phyloP scores from a whole-genome alignment of 768 basidiomycete species.

The Exidia glandulosa region DNA sequence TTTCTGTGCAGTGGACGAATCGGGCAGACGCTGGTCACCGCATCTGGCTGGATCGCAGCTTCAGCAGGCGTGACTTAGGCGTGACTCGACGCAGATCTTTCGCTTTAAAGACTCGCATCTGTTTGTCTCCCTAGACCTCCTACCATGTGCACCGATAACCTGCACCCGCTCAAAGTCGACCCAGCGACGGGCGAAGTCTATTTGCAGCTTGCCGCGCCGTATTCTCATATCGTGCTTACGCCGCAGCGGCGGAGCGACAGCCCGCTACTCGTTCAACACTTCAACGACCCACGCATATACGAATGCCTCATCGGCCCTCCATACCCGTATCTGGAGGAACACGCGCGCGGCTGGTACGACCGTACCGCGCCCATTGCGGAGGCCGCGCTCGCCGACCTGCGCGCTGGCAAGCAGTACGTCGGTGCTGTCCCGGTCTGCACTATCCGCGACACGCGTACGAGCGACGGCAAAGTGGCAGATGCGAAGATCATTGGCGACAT shows the following conservation, averaged over 20 bases:
- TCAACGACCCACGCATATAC: slow-evolving; percentile 42
- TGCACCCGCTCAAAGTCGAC: slow-evolving; percentile 25
- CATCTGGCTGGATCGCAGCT: too few species aligned
- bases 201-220: slow-evolving; percentile 39
- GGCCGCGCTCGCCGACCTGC: slow-evolving; percentile 20
- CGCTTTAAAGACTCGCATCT: too few species aligned
- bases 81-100: too few species aligned
- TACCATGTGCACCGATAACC: too few species aligned
- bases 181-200: slow-evolving; percentile 39
- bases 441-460: neutral
- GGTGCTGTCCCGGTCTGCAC: neutral
- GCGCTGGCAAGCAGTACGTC: neutral
- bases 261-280: slow-evolving; percentile 20
- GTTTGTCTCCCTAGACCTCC: too few species aligned
- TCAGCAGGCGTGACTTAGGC: too few species aligned
- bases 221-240: slow-evolving; percentile 46
- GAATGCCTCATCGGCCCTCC: slow-evolving; percentile 36
- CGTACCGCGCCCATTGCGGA: slow-evolving; percentile 16
- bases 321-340: slow-evolving; percentile 37
- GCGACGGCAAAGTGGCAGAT: neutral
- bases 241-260: slow-evolving; percentile 42
- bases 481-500: neutral
- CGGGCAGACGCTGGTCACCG: too few species aligned
- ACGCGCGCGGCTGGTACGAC: slow-evolving; percentile 29
- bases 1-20: too few species aligned